Conservation (phyloP, 2,329 filamentous ascomycete genomes). For the Cercospora beticola region DNA sequence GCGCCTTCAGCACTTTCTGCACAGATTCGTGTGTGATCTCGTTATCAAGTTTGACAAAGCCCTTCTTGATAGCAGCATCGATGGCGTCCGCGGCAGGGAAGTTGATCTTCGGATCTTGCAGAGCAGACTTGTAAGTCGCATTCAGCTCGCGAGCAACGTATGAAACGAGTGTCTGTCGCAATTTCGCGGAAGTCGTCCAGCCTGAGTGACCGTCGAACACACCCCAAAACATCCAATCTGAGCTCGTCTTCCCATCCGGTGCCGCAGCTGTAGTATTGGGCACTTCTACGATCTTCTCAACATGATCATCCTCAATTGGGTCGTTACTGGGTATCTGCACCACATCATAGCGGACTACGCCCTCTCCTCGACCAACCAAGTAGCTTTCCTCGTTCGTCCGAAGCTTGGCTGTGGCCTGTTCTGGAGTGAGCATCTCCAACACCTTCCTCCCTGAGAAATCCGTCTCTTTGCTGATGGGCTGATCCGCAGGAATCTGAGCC, state of each 20-base stretch:
- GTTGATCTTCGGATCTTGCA: conserved; percentile 56
- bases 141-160: conserved; percentile 94
- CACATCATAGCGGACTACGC: conserved; percentile 90
- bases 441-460: conserved; percentile 82
- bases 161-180: conserved; percentile 86
- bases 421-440: conserved; percentile 92
- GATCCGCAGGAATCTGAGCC: conserved; percentile 79
- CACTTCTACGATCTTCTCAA: conserved; percentile 95
- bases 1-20: conserved; percentile 82
- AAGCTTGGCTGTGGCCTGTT: conserved; percentile 88
- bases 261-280: conserved; percentile 60
- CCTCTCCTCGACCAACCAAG: conserved; percentile 81
- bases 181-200: conserved; percentile 96
- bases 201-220: conserved; percentile 98
- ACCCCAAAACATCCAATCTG: conserved; percentile 99
- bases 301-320: conserved; percentile 97
- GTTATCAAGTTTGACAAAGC: conserved; percentile 83
- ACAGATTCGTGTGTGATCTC: conserved; percentile 95
- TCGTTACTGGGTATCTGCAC: conserved; percentile 95
- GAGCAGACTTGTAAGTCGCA: conserved; percentile 77
- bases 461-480: conserved; percentile 82
- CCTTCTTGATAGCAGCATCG: conserved; percentile 87
- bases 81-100: conserved; percentile 76
- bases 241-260: conserved; percentile 57
- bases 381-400: conserved; percentile 90